These are phyloP conservation scores for Eimeria nieschulzi DNA, from an alignment of 169 alveolate genomes.

Conservation along the genomic window DNA sequence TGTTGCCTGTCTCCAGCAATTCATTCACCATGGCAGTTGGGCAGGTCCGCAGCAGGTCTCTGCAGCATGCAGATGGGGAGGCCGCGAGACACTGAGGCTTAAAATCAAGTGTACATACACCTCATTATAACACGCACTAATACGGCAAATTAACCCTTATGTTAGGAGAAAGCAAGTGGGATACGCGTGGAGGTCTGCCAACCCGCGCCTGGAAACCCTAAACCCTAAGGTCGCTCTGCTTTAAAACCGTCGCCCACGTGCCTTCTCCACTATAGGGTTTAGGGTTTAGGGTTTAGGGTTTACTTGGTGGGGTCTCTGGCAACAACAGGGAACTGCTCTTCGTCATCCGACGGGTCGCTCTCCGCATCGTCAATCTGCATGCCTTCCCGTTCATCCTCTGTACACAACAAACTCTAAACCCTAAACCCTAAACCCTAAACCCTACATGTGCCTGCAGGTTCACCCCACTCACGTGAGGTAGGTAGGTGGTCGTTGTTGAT, in stretches of 20 bases:
- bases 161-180: too few species aligned
- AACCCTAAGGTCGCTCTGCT: background rate
- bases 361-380: slow-evolving; percentile 29
- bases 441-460: background rate
- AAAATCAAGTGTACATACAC: too few species aligned
- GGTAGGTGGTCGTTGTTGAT: too few species aligned
- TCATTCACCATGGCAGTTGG: background rate
- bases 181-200: too few species aligned
- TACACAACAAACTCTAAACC: slow-evolving; percentile 3
- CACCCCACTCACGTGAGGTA: background rate
- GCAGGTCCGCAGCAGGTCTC: background rate
- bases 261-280: too few species aligned
- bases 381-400: slow-evolving; percentile 2
- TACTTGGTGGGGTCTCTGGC: slow-evolving; percentile 18
- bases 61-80: too few species aligned
- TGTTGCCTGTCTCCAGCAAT: background rate
- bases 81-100: too few species aligned
- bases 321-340: slow-evolving; percentile 19
- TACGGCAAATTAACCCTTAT: too few species aligned
- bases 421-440: slow-evolving; percentile 36
- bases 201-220: too few species aligned
- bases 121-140: too few species aligned
- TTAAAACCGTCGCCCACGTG: too few species aligned
- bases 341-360: slow-evolving; percentile 38
- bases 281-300: slow-evolving; percentile 11